A percentile compares a stretch with the other conserved stretches of the same genome.
Evolutionary conservation across 371 early-diverging fungal species (phyloP).

Genomic region (Actinomortierella wolfii): DNA sequence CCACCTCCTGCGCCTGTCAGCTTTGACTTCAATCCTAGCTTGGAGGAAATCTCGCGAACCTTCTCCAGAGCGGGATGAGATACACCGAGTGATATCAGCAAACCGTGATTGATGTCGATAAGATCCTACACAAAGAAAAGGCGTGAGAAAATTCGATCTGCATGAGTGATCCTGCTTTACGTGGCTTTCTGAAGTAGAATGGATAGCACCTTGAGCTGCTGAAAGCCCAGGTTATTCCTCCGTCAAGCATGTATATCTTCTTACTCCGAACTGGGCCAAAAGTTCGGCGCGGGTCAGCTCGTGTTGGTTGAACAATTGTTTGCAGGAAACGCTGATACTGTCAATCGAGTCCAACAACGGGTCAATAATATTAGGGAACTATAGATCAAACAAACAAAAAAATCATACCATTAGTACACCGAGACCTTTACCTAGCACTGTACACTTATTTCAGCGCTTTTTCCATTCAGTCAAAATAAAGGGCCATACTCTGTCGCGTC

Average conservation of each 20-base stretch:
- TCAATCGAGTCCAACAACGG: slow-evolving; percentile 82
- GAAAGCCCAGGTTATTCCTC: no score
- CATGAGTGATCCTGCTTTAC: no score
- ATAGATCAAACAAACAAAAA: neutral
- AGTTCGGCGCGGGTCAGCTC: slow-evolving; percentile 22
- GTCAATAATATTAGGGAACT: slow-evolving; percentile 69
- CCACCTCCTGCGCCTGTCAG: slow-evolving; percentile 98
- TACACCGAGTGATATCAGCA: slow-evolving; percentile 79
- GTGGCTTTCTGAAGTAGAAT: no score
- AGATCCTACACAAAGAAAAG: slow-evolving; percentile 54
- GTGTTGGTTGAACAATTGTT: slow-evolving; percentile 31
- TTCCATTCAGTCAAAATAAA: neutral
- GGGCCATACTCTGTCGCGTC: slow-evolving; percentile 55
- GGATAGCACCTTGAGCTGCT: no score
- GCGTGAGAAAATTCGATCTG: neutral
- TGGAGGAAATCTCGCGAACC: slow-evolving; percentile 69
- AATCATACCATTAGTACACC: neutral
- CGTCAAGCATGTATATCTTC: no score
- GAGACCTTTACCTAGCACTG: neutral
- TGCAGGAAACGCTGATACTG: slow-evolving; percentile 63
- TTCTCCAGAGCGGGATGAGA: slow-evolving; percentile 84
- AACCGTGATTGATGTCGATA: slow-evolving; percentile 82
- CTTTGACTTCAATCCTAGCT: slow-evolving; percentile 75
- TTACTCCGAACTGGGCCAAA: slow-evolving; percentile 40
- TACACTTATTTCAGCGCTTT: neutral